Evolutionary conservation across 2,329 filamentous ascomycete genomes (phyloP), one percentile per base, ranked within the genome.

Genomic region (Pseudonectria foliicola): DNA sequence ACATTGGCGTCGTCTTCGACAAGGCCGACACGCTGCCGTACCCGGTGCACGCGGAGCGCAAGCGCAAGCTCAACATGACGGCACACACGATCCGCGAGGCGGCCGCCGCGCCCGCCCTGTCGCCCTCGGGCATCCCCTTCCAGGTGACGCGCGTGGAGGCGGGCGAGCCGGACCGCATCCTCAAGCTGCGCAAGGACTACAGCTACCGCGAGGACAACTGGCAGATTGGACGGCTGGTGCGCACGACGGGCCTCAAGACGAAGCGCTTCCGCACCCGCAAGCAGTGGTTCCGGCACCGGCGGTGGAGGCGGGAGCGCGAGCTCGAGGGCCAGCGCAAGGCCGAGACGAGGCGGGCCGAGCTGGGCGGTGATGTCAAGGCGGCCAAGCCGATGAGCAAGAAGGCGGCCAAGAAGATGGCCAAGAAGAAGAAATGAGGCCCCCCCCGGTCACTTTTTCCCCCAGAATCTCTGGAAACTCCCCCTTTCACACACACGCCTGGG

Each of bases 1-100:
- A 89, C 70, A 98, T 98, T 54, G 92, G 92, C 42, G 83, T 98
- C 13, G 84, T 85, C 24, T 89, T 95, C 61, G 75, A 89, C 58
- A 86, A 87, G 56, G 70, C 80, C 12, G 85, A 93, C 52, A 77
- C 70, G 23, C 76, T 98, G 2, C 92, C 92, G 0, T 79, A 84
- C 54, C 81, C 85, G 1, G 65, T 63, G 16, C 82, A 90, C 56
- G 82, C 82, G 4, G 77, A 83, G 43, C 77, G 85, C 37, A 76
- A 80, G 52, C 75, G 92, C 47, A 75, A 78, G 34, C 71, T 98
- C 40, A 84, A 83, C 50, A 82, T 93, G 74, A 68, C 80, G 5
- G 75, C 70, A 13, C 57, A 65, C 21, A 59, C 68, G 28, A 66
- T 75, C 46, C 61, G 60, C 31, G 55, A 60, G 27, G 48, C 57